Base-by-base conservation (phyloP, 148 eudicot species). In the Vaccinium myrtillus region DNA sequence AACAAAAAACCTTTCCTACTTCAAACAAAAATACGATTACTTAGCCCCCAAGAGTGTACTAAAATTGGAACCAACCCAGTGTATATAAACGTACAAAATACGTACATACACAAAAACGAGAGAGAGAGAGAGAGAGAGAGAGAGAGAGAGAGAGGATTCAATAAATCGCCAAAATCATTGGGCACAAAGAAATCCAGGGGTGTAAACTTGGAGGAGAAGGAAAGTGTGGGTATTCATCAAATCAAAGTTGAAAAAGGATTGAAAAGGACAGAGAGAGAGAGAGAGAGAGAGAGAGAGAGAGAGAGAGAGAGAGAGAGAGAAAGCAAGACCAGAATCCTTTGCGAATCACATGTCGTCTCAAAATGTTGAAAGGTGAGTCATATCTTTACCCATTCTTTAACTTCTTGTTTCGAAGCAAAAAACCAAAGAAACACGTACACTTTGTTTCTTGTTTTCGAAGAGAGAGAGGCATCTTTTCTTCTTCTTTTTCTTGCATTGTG, bases 21-120 rank as follows among this genome's bases (percentile, higher is more conserved):
- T 16, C 10, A 19, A 46, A 9, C 6, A 14, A 1, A 21, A 61
- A 4, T 61, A 21, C 25, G 78, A 18, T 75, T 75, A 46, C 83
- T 82, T 82, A 54, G 61, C 27, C 83, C 51, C 83, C 77, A 82
- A 82, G 83, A 12, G 21, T n/a, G 23, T 27, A 6, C 83, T 5
- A 82, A 69, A 71, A 69, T n/a, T 12, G 21, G 13, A 61, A 59
- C 46, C 16, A 61, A 15, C 9, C 36, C 30, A 1, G 36, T 18
- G 2, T 7, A 21, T 69, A 69, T 21, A 69, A 69, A 50, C 46
- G 5, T 50, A 14, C 18, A 12, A n/a, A 18, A 63, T 15, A 48
- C n/a, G 7, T 15, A 32, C 36, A 36, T 4, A 8, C 3, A 81
- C 36, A 19, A 81, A 18, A 58, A 1, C 2, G 27, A 12, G 16